Evolutionary conservation across 2,329 filamentous ascomycete genomes (phyloP), one percentile per base, ranked within the genome.

Genomic region (Xylariales sp.): DNA sequence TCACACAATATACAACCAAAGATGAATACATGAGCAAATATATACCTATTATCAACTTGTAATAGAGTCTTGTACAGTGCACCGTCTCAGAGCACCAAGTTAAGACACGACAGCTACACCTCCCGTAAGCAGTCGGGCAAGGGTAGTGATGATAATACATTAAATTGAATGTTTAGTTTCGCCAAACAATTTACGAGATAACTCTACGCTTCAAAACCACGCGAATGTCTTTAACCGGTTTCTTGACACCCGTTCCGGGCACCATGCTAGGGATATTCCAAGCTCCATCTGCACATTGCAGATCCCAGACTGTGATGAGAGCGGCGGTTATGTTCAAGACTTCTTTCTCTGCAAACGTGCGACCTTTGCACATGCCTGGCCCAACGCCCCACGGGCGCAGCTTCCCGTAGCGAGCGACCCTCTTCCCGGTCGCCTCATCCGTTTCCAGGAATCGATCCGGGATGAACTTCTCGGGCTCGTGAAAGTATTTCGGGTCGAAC

Each of bases 381-480:
- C 46, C 46, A 2, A 29, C 15, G 7, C 41, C 44, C 46, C 46
- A 46, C 3, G 46, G 46, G 27, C 41, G 34, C 24, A 48, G 29
- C 19, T 17, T 35, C 4, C 44, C 46, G 28, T 46, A 47, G 18
- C 39, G 31, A 5, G 46, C 33, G 2, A 38, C 37, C 19, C 28
- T 24, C 18, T 35, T 39, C 5, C 40, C 41, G 2, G 38, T 37
- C 20, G 34, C 40, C 1, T 19, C n/a, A 8, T 46, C 43, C 11
- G 28, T 23, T 35, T 48, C 42, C 16, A 54, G 29, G 42, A 56
- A 59, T 6, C 55, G 49, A 10, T 51, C 47, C 6, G 56, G 55
- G 5, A 47, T 32, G 37, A 57, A 60, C 16, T 28, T 41, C 7
- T 54, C 42, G 2, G 56, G 56, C 4, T 50, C 38, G 2, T 47